A percentile compares a stretch with the other conserved stretches of the same genome.
These are phyloP conservation scores for Elsinoe ampelina DNA, from an alignment of 2,329 filamentous ascomycete genomes.

Conservation along the genomic window DNA sequence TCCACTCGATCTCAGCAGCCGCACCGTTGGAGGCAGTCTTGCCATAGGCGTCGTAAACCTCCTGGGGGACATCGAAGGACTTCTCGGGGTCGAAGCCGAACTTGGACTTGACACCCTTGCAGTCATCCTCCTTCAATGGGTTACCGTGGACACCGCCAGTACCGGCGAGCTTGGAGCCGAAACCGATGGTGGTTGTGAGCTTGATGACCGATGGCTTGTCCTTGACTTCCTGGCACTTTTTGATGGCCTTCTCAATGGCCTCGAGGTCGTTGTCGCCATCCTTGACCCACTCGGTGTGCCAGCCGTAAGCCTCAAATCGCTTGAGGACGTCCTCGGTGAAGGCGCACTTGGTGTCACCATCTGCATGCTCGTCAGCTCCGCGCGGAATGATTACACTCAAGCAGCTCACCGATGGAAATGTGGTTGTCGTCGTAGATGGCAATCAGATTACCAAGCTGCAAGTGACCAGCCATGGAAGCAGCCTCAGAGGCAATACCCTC, in stretches of 20 bases:
- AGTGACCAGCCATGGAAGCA: slow-evolving; percentile 82
- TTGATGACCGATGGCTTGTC: slow-evolving; percentile 97
- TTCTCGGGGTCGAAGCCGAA: slow-evolving; percentile 95
- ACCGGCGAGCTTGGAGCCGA: slow-evolving; percentile 84
- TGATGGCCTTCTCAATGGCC: slow-evolving; percentile 79
- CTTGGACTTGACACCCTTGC: slow-evolving; percentile 84
- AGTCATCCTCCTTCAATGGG: slow-evolving; percentile 88
- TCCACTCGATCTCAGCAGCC: slow-evolving; percentile 88
- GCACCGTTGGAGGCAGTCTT: slow-evolving; percentile 80
- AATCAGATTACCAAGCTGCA: slow-evolving; percentile 97
- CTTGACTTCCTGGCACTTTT: slow-evolving; percentile 74
- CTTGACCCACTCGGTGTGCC: slow-evolving; percentile 77
- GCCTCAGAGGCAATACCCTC: slow-evolving; percentile 95
- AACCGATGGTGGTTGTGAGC: slow-evolving; percentile 94
- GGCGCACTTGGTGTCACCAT: slow-evolving; percentile 89
- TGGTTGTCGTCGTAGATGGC: slow-evolving; percentile 98
- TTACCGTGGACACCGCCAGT: slow-evolving; percentile 95
- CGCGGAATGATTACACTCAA: not conserved
- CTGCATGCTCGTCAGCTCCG: slow-evolving; percentile 33
- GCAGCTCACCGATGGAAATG: slow-evolving; percentile 64
- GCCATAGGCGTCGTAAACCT: slow-evolving; percentile 86
- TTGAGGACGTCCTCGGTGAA: slow-evolving; percentile 96
- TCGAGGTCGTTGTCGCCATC: slow-evolving; percentile 85
- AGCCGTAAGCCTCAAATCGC: slow-evolving; percentile 95
- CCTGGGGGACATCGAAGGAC: slow-evolving; percentile 84